phyloP scores from a whole-genome alignment of 2,329 filamentous ascomycete genomes.

The Blumeria graminis region DNA sequence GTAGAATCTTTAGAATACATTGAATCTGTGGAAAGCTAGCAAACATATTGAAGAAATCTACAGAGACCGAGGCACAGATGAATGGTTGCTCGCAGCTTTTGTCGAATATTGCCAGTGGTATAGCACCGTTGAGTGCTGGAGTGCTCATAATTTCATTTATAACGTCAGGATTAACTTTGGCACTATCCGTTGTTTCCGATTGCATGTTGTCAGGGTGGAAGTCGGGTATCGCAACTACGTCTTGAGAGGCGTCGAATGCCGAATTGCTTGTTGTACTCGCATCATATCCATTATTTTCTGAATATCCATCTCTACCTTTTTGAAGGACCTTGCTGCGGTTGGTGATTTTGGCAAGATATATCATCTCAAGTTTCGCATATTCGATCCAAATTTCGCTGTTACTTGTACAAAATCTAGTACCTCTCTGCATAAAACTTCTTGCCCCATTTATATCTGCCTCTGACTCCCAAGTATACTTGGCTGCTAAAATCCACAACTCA shows the following conservation, averaged over 20 bases:
- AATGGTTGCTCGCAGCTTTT: slow-evolving; percentile 58
- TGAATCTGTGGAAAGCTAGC: slow-evolving; percentile 41
- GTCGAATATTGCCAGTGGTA: slow-evolving; percentile 80
- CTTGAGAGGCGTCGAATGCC: slow-evolving; percentile 19
- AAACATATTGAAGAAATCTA: slow-evolving; percentile 63
- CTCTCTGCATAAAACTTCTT: slow-evolving; percentile 67
- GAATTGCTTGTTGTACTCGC: slow-evolving; percentile 19
- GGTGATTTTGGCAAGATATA: slow-evolving; percentile 66
- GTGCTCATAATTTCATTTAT: slow-evolving; percentile 24
- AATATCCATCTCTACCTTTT: slow-evolving; percentile 25
- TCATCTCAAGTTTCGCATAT: slow-evolving; percentile 78
- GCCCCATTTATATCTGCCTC: slow-evolving; percentile 75
- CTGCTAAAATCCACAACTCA: slow-evolving; percentile 65
- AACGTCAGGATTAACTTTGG: slow-evolving; percentile 7
- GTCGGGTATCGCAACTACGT: slow-evolving; percentile 30
- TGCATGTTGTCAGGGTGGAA: slow-evolving; percentile 21
- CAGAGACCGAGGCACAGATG: slow-evolving; percentile 38
- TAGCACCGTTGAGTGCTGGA: slow-evolving; percentile 74
- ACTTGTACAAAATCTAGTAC: slow-evolving; percentile 65
- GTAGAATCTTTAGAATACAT: slow-evolving; percentile 39
- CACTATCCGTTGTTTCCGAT: slow-evolving; percentile 28
- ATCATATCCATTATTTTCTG: slow-evolving; percentile 20
- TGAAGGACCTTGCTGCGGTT: slow-evolving; percentile 45
- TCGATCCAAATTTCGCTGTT: slow-evolving; percentile 61
- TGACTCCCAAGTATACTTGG: slow-evolving; percentile 50